Evolutionary conservation across 1,284 basidiomycete genomes (phyloP).

Genomic region (Cystobasidium slooffiae): DNA sequence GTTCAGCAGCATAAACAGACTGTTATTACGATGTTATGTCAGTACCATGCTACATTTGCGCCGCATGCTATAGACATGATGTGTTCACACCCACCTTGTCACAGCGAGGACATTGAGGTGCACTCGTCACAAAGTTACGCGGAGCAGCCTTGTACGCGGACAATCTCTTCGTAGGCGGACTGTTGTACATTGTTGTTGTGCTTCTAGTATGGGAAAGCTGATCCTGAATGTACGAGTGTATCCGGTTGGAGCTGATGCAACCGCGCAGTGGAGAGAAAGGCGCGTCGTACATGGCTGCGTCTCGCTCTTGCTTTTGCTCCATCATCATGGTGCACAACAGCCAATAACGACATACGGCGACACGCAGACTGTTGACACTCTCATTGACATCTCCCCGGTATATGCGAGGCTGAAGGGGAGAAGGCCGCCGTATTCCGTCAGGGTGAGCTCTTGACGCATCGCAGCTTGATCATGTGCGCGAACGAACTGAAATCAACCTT

Average conservation of each 20-base stretch:
- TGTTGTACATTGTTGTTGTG: background rate
- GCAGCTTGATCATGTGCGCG: conserved; percentile 9
- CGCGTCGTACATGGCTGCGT: background rate
- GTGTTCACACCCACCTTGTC: conserved; percentile 35
- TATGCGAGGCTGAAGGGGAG: background rate
- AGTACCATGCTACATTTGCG: background rate
- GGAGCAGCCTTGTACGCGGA: conserved; percentile 42
- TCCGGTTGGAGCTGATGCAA: background rate
- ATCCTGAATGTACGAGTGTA: too few relatives aligned
- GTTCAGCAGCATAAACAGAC: conserved; percentile 43
- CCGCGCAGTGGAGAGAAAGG: background rate
- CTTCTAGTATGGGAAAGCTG: background rate
- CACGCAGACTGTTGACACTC: too few relatives aligned
- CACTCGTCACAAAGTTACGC: conserved; percentile 31
- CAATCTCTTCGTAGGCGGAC: conserved; percentile 18
- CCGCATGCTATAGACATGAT: background rate
- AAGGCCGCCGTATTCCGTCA: background rate
- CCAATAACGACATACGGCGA: too few relatives aligned
- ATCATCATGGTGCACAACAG: background rate
- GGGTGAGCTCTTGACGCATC: background rate
- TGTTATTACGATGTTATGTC: background rate
- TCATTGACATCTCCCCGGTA: too few relatives aligned
- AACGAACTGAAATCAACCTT: background rate
- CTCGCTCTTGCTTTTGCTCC: conserved; percentile 10
- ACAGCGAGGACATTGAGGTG: conserved; percentile 36